phyloP scores from a whole-genome alignment of 2,329 filamentous ascomycete genomes.

The Fusarium scirpi region DNA sequence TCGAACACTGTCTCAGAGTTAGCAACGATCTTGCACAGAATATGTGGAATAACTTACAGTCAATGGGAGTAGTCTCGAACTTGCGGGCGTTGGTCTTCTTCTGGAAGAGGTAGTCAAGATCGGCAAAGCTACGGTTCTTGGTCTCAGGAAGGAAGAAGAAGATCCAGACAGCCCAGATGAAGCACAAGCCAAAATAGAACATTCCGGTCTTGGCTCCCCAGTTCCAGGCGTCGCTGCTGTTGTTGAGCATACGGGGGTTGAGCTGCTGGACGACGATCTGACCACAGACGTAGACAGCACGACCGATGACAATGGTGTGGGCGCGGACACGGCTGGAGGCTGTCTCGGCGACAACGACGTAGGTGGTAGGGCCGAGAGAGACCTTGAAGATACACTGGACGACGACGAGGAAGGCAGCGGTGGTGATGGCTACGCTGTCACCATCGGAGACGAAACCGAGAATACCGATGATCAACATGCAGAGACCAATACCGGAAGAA shows the following conservation, averaged over 20 bases:
- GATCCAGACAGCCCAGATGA: slow-evolving; percentile 61
- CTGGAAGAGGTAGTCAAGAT: slow-evolving; percentile 68
- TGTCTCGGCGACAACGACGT: slow-evolving; percentile 77
- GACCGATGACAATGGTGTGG: slow-evolving; percentile 59
- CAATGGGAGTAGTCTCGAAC: slow-evolving; percentile 48
- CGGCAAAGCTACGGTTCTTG: slow-evolving; percentile 63
- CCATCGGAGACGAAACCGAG: slow-evolving; percentile 50
- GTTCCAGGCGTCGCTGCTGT: slow-evolving; percentile 56
- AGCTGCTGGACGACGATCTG: slow-evolving; percentile 55
- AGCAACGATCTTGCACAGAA: background rate
- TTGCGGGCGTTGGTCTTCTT: slow-evolving; percentile 56
- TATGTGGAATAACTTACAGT: slow-evolving; percentile 40
- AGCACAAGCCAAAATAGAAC: slow-evolving; percentile 59
- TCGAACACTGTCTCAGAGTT: slow-evolving; percentile 23
- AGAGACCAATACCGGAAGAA: slow-evolving; percentile 54
- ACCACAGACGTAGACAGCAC: slow-evolving; percentile 57
- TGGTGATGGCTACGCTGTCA: slow-evolving; percentile 46
- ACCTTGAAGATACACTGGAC: slow-evolving; percentile 66
- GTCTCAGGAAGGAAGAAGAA: slow-evolving; percentile 67
- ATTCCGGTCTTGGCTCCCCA: slow-evolving; percentile 62
- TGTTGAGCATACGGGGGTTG: slow-evolving; percentile 61
- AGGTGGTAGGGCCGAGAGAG: slow-evolving; percentile 71
- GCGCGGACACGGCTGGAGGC: slow-evolving; percentile 60
- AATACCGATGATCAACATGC: slow-evolving; percentile 58
- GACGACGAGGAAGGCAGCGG: slow-evolving; percentile 51